Percentiles rank a stretch among this genome's conserved stretches.
Conservation (phyloP, 2,329 filamentous ascomycete genomes). For the Beauveria varroae region DNA sequence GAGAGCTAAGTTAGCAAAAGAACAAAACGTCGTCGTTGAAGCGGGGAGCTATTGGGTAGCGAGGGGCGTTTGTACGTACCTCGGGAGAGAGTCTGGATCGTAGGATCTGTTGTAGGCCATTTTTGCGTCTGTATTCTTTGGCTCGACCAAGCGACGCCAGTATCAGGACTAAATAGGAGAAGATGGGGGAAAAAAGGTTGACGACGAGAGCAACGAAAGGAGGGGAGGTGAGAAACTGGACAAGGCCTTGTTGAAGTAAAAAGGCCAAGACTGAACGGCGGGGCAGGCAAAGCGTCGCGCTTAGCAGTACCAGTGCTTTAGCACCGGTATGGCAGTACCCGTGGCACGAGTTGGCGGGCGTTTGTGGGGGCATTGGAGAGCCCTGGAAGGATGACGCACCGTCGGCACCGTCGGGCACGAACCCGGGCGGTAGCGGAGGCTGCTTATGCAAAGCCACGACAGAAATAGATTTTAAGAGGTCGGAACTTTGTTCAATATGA, state of each 20-base stretch:
- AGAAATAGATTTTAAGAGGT: not conserved
- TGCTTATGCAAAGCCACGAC: conserved; percentile 1
- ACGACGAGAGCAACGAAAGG: not conserved
- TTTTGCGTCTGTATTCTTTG: conserved; percentile 16
- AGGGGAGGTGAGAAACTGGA: not conserved
- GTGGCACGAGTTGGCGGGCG: not conserved
- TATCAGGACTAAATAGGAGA: not conserved
- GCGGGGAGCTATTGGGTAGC: not conserved
- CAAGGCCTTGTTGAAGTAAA: not conserved
- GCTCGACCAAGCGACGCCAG: not conserved
- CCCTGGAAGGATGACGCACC: not conserved
- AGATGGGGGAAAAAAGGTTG: not conserved
- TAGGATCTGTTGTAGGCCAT: conserved; percentile 95
- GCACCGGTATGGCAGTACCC: no score
- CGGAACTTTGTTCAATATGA: not conserved
- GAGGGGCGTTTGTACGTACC: conserved; percentile 46
- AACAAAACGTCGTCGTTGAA: not conserved
- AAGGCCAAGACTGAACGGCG: conserved; percentile 2
- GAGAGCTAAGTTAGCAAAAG: conserved; percentile 5
- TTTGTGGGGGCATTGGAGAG: not conserved
- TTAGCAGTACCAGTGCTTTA: not conserved
- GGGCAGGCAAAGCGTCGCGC: not conserved
- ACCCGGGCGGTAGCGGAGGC: not conserved
- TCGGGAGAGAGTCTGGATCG: conserved; percentile 91
- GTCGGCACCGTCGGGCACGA: not conserved